A percentile compares a stretch with the other conserved stretches of the same genome.
Conservation (phyloP, 306 rosid genomes). For the Rosa multiflora region DNA sequence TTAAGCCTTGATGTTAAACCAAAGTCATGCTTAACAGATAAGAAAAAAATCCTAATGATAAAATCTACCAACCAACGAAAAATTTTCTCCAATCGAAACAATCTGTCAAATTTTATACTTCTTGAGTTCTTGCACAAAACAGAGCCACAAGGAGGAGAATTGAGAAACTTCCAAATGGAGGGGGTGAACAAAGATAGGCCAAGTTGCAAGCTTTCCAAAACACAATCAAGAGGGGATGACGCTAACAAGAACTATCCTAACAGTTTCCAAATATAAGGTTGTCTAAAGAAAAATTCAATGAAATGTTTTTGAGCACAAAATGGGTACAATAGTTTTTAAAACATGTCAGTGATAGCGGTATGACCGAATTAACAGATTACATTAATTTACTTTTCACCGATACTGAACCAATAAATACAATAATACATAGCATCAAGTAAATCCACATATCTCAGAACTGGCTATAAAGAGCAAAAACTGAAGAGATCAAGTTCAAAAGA, state of each 20-base stretch:
- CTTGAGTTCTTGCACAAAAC: neutral
- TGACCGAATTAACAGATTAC: neutral
- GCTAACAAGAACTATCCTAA: neutral
- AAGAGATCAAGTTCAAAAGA: constrained; percentile 10
- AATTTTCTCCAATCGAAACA: neutral
- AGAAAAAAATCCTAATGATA: neutral
- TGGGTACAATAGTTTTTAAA: neutral
- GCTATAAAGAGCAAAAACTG: neutral
- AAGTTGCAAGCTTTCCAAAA: neutral
- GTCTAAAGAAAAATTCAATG: neutral
- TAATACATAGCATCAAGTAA: constrained; percentile 1
- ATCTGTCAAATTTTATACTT: neutral
- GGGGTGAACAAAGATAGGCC: neutral
- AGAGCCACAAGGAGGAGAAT: too few species aligned
- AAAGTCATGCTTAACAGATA: neutral
- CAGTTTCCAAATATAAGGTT: neutral
- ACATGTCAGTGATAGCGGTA: neutral
- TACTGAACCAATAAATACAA: neutral
- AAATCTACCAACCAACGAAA: neutral
- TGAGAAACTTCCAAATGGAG: neutral
- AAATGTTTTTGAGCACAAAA: neutral
- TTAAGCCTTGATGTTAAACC: neutral
- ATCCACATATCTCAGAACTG: constrained; percentile 3
- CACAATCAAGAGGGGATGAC: neutral
- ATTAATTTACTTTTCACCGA: neutral